Evolutionary conservation across 1,284 basidiomycete genomes (phyloP), one percentile per base, ranked within the genome.

Genomic region (Phellopilus nigrolimitatus): DNA sequence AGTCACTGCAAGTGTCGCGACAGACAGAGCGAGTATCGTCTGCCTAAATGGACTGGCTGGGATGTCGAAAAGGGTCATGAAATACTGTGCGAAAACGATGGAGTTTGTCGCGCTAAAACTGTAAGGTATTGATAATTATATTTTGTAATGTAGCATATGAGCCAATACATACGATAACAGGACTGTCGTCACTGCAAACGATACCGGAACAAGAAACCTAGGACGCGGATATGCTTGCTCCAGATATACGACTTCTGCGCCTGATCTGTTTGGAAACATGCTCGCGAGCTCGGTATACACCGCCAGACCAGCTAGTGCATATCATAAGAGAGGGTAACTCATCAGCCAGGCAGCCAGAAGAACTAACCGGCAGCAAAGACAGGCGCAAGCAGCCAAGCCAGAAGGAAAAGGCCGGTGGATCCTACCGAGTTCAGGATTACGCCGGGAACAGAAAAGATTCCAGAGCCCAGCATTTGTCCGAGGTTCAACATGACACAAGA

Each of bases 201-300:
- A 59, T 27, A 68, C 69, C 1, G 73, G 70, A 21, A 75, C 59
- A 30, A 66, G 54, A 45, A 60, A 64, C 8, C 46, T 55, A 1
- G 66, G 58, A 48, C 64, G 62, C 4, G 68, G 71, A 56, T 73
- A 75, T 3, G 73, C 72, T 62, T 73, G 70, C 47, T 74, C 71
- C n/a, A 74, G 62, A 48, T 71, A 75, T 4, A 72, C 71, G 7
- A 74, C 74, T 49, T 74, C 70, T 4, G 71, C 73, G 4, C 74
- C 74, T 8, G 74, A 73, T 24, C 74, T 66, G 49, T 70, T 64
- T 12, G 73, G 74, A 56, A 74, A 75, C 54, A 61, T 59, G 53
- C 60, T 60, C 2, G 60, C 61, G 3, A 65, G 55, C 48, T 67
- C 66, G 17, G 54, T 56, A 47, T 61, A 66, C 8, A 63, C 41